Evolutionary conservation across 441 rosid species (phyloP), one percentile per base, ranked within the genome.

Genomic region (Eutrema salsugineum): DNA sequence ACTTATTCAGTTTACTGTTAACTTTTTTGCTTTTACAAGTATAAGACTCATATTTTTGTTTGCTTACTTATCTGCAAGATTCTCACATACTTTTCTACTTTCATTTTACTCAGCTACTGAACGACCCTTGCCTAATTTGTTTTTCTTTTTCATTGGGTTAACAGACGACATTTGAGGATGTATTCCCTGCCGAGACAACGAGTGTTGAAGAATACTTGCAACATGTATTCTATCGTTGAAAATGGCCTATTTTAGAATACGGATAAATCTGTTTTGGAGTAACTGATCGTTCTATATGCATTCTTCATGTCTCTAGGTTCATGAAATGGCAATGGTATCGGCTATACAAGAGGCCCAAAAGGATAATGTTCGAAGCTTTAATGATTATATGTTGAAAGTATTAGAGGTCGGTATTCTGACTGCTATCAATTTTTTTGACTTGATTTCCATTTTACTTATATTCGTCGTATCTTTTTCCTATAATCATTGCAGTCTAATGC

Each of bases 241-340:
- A 38, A 8, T 24, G 11, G 40, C 12, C 14, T 72, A 0, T 1
- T 39, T 39, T 14, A 30, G 11, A 30, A 11, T 43, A n/a, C 62
- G 4, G 43, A 33, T 65, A 19, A 22, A 32, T 65, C n/a, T 35
- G 20, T 33, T 35, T 53, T 53, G 38, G 49, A 17, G 39, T 7
- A 15, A 53, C 7, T 24, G 54, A 63, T n/a, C 12, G 14, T 24
- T 63, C 33, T 58, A 1, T 19, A 57, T 46, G 46, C 69, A 14
- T 24, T 44, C 46, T 68, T 55, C 55, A 19, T 55, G 46, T 33
- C 12, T 35, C 28, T 78, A 91, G 97, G 88, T 89, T 78, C 97
- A 83, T 81, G 95, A 89, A 77, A 85, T 91, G 90, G 90, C 97
- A 71, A 86, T 91, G 86, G 93, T 91, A 47, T 91, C 95, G 39